phyloP scores from a whole-genome alignment of 1,284 basidiomycete species.

The Cutaneotrichosporon sp. region DNA sequence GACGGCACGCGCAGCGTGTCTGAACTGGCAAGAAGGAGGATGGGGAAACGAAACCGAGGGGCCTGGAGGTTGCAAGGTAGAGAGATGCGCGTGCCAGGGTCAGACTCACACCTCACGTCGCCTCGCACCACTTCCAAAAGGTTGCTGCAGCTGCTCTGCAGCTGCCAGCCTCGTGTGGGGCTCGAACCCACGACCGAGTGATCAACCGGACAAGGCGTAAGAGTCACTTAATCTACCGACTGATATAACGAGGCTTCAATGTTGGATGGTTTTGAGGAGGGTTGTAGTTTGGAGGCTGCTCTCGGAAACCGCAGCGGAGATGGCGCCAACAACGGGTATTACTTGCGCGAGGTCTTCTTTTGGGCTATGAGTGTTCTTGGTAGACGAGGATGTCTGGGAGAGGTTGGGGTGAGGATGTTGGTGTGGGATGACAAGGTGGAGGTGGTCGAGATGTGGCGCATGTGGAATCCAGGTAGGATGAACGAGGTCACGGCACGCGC shows the following conservation, averaged over 20 bases:
- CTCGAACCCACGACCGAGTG: constrained; percentile 17
- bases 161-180: constrained; percentile 15
- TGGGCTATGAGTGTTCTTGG: no score
- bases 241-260: constrained; percentile 1
- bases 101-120: constrained; percentile 49
- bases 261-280: not conserved
- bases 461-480: no score
- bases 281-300: not conserved
- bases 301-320: no score
- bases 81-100: constrained; percentile 26
- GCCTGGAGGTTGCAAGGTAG: no score
- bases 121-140: constrained; percentile 31
- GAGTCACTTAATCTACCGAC: constrained; percentile 3
- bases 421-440: no score
- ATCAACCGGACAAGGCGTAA: constrained; percentile 11
- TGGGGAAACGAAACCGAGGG: no score
- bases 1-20: not conserved
- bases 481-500: no score
- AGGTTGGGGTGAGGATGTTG: no score
- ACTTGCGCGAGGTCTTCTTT: no score
- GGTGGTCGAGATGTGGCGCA: no score
- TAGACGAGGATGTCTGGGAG: no score
- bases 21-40: not conserved
- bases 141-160: not conserved
- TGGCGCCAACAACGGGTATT: no score